Base-by-base conservation (phyloP, 2,329 filamentous ascomycete genomes). In the Anthostomella pinea region DNA sequence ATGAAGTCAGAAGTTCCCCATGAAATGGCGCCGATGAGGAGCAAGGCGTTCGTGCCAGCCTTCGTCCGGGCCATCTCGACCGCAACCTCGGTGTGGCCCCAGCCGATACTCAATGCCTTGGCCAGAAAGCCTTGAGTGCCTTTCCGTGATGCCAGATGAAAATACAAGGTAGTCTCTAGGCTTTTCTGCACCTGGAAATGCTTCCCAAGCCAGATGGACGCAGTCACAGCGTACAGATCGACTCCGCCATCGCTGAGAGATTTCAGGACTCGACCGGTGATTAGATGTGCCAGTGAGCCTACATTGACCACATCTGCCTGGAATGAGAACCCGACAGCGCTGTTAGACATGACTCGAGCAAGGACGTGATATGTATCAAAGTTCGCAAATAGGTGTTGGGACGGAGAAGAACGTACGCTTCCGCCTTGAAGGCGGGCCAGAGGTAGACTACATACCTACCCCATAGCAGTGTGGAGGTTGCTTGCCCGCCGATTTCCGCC, bases 91-190 rank as follows among this genome's bases (percentile, higher is more conserved):
- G 29, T 23, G 18, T 40, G 33, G 4, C 38, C 28, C 38, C 33
- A 37, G 14, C 38, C 29, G 10, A 36, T 33, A 16, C 29, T 41
- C 5, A 41, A 15, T 8, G 33, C 30, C 14, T 41, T 41, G 13
- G 39, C 27, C 8, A 38, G 16, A 11, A 33, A 21, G 11, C 29
- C 31, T 8, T 41, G 33, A 7, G 33, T 16, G 15, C 33, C 21
- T 3, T 30, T 22, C 21, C 16, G 23, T 9, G 33, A 19, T n/a
- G 24, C 20, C 17, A 37, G 32, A 19, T 41, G 33, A 6, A 33
- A 28, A 26, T 26, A 24, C 14, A 41, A 32, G 4, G 14, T 26
- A 7, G 15, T 17, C 17, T 28, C 38, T 9, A 37, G 11, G 0
- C 28, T 13, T n/a, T 23, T 32, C 10, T 15, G 14, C 9, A 36